Conservation (phyloP, 139 green algal genomes). For the Yamagishiella unicocca region DNA sequence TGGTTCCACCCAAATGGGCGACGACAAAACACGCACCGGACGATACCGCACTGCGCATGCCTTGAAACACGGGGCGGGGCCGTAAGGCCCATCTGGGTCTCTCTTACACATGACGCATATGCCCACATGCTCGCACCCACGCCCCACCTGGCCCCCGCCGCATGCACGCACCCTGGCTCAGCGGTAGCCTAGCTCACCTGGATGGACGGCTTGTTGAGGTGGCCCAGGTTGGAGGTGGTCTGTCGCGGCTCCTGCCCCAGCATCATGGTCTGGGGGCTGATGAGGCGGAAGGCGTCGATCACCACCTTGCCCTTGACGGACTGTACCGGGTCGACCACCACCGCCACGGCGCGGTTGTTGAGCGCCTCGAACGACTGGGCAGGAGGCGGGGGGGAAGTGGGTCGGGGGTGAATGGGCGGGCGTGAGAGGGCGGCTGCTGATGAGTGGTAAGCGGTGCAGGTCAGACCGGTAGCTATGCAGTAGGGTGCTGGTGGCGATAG, state of each 20-base stretch:
- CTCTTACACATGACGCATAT: no score
- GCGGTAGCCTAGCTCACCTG: constrained; percentile 58
- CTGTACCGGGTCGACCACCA: constrained; percentile 99
- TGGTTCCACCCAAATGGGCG: no score
- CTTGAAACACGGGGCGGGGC: no score
- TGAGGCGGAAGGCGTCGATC: constrained; percentile 96
- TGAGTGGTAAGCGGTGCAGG: no score
- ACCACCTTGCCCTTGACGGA: constrained; percentile 94
- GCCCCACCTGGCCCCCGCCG: no score
- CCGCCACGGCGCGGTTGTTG: constrained; percentile 95
- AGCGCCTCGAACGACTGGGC: constrained; percentile 95
- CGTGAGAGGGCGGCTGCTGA: not conserved
- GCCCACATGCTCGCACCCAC: no score
- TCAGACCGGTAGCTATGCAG: no score
- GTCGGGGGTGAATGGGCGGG: not conserved
- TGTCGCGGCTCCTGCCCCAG: constrained; percentile 98
- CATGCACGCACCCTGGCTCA: no score
- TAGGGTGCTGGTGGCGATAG: no score
- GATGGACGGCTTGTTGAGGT: constrained; percentile 99
- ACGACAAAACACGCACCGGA: no score
- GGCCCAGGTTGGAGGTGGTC: constrained; percentile 98
- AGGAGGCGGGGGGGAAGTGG: not conserved
- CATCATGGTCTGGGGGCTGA: constrained; percentile 99
- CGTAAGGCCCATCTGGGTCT: no score
- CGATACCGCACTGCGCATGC: no score